phyloP scores from a whole-genome alignment of 1,284 basidiomycete genomes.

The Marasmius sp. region DNA sequence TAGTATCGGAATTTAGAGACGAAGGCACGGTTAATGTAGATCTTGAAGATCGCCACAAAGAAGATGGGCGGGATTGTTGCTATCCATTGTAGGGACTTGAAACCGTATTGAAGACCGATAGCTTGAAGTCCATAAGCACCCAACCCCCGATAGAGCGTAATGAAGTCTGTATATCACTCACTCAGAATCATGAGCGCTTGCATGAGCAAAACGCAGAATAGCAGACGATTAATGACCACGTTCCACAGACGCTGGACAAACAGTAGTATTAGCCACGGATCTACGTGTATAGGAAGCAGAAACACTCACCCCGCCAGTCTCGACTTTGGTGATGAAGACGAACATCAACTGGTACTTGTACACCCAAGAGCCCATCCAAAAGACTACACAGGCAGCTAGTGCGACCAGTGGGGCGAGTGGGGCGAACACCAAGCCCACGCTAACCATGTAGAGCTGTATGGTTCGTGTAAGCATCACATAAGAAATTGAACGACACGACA shows the following conservation, averaged over 20 bases:
- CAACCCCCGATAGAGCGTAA: background rate
- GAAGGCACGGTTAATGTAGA: slow-evolving; percentile 73
- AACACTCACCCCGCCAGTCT: slow-evolving; percentile 83
- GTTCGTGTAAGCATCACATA: slow-evolving; percentile 11
- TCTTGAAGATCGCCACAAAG: slow-evolving; percentile 78
- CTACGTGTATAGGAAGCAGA: background rate
- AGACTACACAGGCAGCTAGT: slow-evolving; percentile 74
- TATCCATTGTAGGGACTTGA: slow-evolving; percentile 72
- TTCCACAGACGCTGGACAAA: slow-evolving; percentile 83
- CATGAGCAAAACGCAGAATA: slow-evolving; percentile 78
- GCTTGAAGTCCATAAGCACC: slow-evolving; percentile 41
- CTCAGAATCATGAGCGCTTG: slow-evolving; percentile 85
- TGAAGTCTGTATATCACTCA: slow-evolving; percentile 40
- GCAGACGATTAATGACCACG: slow-evolving; percentile 82
- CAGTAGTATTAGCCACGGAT: background rate
- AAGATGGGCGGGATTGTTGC: slow-evolving; percentile 76
- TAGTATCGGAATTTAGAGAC: slow-evolving; percentile 78
- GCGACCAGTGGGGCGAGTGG: slow-evolving; percentile 88
- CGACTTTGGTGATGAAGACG: slow-evolving; percentile 83
- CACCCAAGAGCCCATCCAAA: slow-evolving; percentile 81
- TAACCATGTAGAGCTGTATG: slow-evolving; percentile 79
- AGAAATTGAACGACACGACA: slow-evolving; percentile 5
- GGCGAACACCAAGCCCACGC: slow-evolving; percentile 88
- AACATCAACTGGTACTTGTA: slow-evolving; percentile 96
- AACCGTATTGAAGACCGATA: slow-evolving; percentile 81